Percentiles rank a stretch among this genome's conserved stretches.
Conservation (phyloP, 495 filamentous ascomycete species). For the Tetracladium setigerum region DNA sequence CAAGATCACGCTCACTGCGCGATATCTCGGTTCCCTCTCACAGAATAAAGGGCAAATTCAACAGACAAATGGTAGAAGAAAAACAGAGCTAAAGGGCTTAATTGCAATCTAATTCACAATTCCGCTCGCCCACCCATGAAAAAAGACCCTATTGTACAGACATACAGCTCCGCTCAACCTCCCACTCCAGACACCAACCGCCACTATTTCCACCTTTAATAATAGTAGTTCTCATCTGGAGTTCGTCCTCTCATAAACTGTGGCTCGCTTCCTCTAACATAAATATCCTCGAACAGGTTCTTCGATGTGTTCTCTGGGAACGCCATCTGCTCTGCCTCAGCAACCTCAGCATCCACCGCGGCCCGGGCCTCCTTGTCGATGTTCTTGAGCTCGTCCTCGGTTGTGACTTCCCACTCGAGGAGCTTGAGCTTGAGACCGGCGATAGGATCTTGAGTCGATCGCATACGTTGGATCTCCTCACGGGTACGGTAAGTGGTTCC, state of each 20-base stretch:
- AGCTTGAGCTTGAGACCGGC: constrained; percentile 97
- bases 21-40: background rate
- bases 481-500: constrained; percentile 98
- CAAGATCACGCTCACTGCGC: background rate
- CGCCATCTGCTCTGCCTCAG: constrained; percentile 78
- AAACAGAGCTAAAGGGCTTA: background rate
- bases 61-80: background rate
- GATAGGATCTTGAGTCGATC: constrained; percentile 95
- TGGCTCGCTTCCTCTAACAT: constrained; percentile 86
- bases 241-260: constrained; percentile 83
- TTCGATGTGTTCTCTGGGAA: constrained; percentile 66
- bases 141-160: background rate
- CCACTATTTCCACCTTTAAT: constrained; percentile 27
- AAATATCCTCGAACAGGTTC: constrained; percentile 94
- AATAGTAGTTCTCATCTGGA: constrained; percentile 93
- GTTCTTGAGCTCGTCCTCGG: constrained; percentile 93
- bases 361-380: constrained; percentile 87
- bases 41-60: background rate
- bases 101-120: background rate
- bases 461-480: constrained; percentile 99
- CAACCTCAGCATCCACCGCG: constrained; percentile 84
- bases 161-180: background rate
- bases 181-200: background rate
- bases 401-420: constrained; percentile 84
- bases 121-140: too few relatives aligned